Evolutionary conservation across 495 filamentous ascomycete species (phyloP), one percentile per base, ranked within the genome.

Genomic region (Aspergillus conjunctus): DNA sequence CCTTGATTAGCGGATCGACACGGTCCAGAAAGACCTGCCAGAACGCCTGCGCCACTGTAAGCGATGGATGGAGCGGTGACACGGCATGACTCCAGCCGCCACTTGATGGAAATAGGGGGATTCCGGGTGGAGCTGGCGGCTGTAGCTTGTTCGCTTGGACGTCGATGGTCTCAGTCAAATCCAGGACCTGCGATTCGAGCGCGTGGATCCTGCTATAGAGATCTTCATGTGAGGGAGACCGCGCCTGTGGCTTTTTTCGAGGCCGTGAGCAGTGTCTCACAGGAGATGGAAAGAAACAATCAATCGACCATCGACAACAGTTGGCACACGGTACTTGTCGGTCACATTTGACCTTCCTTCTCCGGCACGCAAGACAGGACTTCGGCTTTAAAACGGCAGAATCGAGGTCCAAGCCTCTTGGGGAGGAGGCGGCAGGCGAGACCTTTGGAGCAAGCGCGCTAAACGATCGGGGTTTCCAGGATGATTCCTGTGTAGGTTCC

Each of bases 331-430:
- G 60, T n/a, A 39, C 20, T 12, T 48, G 33, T 41, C 54, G 45
- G 33, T 62, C 60, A 14, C 59, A 62, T 54, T 57, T 57, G 22
- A 62, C 60, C 50, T 62, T 62, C 33, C 60, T 22, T 45, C 32
- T 37, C 32, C 54, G 54, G 37, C 60, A 62, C n/a, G 48, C 60
- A 17, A 62, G 33, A 21, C 60, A 62, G 18, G 60, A 45, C 41
- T 62, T 62, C 11, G 39, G 34, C 31, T 62, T 62, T 7, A 62
- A 1, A 10, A 62, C 31, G 17, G 56, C 34, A 45, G 31, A 6
- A 32, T 26, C 18, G 56, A 51, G 17, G 56, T 10, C 0, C 31
- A 12, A 3, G 32, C 33, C 12, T 43, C 17, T 32, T 51, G 56
- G 39, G 41, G 44, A 20, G 7, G 30, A 30, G 9, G 17, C 14